A percentile compares a stretch with the other conserved stretches of the same genome.
Conservation (phyloP, 1,284 basidiomycete species). For the Ceratobasidium sp. region DNA sequence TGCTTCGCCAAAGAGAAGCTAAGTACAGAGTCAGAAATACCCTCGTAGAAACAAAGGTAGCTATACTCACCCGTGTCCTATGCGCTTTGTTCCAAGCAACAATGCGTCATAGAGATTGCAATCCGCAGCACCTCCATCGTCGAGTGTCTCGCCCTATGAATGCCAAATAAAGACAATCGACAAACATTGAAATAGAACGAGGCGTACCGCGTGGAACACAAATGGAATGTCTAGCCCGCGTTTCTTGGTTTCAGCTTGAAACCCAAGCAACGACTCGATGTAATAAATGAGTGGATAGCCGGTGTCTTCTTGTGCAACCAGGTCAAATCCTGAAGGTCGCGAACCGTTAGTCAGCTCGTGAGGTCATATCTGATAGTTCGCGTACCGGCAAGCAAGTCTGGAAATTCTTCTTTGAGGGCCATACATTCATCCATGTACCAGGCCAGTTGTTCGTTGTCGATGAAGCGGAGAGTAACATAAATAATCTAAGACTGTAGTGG, state of each 20-base stretch:
- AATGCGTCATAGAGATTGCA: conserved; percentile 62
- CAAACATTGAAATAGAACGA: background rate
- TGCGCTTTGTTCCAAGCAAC: conserved; percentile 51
- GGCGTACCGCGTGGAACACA: conserved; percentile 75
- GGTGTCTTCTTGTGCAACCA: conserved; percentile 79
- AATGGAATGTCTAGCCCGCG: conserved; percentile 75
- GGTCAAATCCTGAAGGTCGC: conserved; percentile 70
- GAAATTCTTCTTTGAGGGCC: conserved; percentile 75
- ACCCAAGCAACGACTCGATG: conserved; percentile 68
- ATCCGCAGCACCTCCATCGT: conserved; percentile 60
- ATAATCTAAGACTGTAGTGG: conserved; percentile 63
- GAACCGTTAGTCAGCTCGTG: too few relatives aligned
- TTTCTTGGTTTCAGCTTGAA: conserved; percentile 66
- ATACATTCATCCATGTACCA: conserved; percentile 80
- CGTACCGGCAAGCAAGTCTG: conserved; percentile 75
- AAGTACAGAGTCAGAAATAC: background rate
- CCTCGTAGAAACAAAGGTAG: background rate
- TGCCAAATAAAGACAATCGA: conserved; percentile 77
- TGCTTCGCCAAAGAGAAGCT: conserved; percentile 52
- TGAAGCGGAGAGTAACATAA: conserved; percentile 71
- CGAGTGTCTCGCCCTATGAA: conserved; percentile 44
- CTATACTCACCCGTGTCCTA: conserved; percentile 58
- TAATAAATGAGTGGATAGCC: conserved; percentile 72
- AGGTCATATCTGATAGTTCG: background rate
- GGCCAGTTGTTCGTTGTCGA: conserved; percentile 67